Conservation (phyloP, 768 basidiomycete genomes). For the Suillus decipiens region DNA sequence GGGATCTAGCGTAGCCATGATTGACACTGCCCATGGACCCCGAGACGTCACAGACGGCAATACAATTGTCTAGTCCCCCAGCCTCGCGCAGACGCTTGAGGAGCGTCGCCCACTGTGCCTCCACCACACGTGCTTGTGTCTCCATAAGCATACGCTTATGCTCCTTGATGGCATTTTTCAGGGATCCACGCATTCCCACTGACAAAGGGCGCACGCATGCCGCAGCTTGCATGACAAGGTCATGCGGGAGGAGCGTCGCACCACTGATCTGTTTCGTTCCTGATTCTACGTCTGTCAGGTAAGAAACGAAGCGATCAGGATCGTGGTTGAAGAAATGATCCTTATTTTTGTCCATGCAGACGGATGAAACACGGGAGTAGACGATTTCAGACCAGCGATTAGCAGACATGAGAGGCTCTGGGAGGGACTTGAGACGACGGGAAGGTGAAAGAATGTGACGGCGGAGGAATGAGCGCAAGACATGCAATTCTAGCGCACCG, state of each 20-base stretch:
- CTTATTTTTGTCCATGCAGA: constrained; percentile 63
- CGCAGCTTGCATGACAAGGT: constrained; percentile 48
- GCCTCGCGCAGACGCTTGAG: constrained; percentile 52
- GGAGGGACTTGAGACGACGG: constrained; percentile 44
- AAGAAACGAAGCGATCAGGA: constrained; percentile 55
- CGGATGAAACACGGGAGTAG: constrained; percentile 60
- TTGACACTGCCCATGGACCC: constrained; percentile 61
- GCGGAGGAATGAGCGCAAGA: constrained; percentile 59
- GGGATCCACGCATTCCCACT: not conserved
- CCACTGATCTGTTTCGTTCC: constrained; percentile 62
- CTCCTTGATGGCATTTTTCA: constrained; percentile 23
- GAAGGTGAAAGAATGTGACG: constrained; percentile 62
- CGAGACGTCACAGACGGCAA: constrained; percentile 76
- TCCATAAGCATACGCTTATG: constrained; percentile 33
- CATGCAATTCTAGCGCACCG: constrained; percentile 35
- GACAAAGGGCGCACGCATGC: not conserved
- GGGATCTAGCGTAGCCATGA: not conserved
- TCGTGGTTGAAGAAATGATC: constrained; percentile 60
- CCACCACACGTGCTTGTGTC: constrained; percentile 45
- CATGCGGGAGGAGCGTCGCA: constrained; percentile 67
- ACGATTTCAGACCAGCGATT: constrained; percentile 58
- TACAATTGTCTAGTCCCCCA: constrained; percentile 57
- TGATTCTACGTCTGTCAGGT: constrained; percentile 55
- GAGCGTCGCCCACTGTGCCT: constrained; percentile 69
- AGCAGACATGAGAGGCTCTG: constrained; percentile 65